A percentile compares a stretch with the other conserved stretches of the same genome.
Conservation (phyloP, 2,329 filamentous ascomycete genomes). For the Hymenoscyphus occultus region DNA sequence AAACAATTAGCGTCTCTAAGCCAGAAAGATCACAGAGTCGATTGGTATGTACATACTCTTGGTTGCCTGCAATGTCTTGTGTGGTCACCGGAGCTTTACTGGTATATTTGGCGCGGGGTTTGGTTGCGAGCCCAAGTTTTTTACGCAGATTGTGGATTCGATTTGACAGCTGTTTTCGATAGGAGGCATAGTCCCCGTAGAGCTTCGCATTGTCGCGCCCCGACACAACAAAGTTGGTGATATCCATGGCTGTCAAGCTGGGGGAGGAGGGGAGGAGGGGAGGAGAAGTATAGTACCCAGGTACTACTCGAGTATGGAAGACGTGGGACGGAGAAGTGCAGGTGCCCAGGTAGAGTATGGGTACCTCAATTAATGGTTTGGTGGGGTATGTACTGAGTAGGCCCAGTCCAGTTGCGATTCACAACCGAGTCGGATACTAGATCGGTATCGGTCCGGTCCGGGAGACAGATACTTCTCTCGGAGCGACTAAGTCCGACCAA, state of each 20-base stretch:
- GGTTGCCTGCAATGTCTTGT: constrained; percentile 69
- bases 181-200: constrained; percentile 83
- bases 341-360: background rate
- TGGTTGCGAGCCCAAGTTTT: constrained; percentile 79
- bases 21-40: background rate
- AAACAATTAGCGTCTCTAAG: constrained; percentile 17
- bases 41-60: constrained; percentile 60
- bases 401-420: no score
- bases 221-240: constrained; percentile 78
- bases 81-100: constrained; percentile 68
- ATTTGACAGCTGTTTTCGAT: constrained; percentile 75
- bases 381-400: background rate
- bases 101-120: constrained; percentile 82
- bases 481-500: background rate
- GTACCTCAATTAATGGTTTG: constrained; percentile 1
- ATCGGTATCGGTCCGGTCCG: background rate
- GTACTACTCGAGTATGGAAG: no score
- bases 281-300: background rate
- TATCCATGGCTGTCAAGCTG: constrained; percentile 63
- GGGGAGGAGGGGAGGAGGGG: background rate
- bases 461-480: background rate
- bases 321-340: no score
- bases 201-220: constrained; percentile 80
- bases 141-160: constrained; percentile 79
- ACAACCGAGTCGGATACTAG: background rate